Percentiles rank a stretch among this genome's conserved stretches.
phyloP scores from a whole-genome alignment of 2,329 filamentous ascomycete species.

The Lachnellula subtilissima region DNA sequence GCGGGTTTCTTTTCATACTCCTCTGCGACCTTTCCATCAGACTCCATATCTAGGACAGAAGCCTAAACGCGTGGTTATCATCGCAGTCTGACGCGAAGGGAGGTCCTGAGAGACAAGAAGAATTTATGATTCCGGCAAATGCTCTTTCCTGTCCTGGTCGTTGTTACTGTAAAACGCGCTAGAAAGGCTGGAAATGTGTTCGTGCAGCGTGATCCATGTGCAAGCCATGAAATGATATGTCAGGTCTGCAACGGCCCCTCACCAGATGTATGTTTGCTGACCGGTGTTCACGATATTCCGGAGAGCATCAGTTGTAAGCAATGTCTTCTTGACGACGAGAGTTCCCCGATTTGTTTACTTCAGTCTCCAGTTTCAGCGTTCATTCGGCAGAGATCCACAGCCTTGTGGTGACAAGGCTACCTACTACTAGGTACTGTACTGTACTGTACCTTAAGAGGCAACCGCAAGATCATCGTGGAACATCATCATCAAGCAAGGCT shows the following conservation, averaged over 20 bases:
- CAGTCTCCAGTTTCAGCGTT: neutral
- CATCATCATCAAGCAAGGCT: neutral
- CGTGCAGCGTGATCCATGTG: constrained; percentile 10
- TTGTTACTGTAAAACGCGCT: too few relatives aligned
- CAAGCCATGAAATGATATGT: constrained; percentile 16
- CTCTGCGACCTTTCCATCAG: constrained; percentile 19
- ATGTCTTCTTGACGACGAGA: neutral
- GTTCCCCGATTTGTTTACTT: neutral
- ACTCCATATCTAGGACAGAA: constrained; percentile 28
- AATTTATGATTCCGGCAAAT: neutral
- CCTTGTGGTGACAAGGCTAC: neutral
- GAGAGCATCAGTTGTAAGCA: neutral
- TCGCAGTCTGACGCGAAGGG: constrained; percentile 13
- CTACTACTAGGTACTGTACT: too few relatives aligned
- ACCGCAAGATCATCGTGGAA: neutral
- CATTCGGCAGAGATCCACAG: neutral
- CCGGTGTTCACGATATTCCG: constrained; percentile 4
- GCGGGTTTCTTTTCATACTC: constrained; percentile 12
- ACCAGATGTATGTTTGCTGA: constrained; percentile 2
- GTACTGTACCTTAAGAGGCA: neutral
- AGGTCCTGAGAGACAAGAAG: neutral
- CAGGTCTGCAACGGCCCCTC: constrained; percentile 12
- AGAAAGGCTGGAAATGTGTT: constrained; percentile 4
- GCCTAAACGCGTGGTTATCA: constrained; percentile 19
- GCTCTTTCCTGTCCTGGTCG: too few relatives aligned